These are phyloP conservation scores for Blastocystis sp. DNA, from an alignment of 352 stramenopile species.

Conservation along the genomic window DNA sequence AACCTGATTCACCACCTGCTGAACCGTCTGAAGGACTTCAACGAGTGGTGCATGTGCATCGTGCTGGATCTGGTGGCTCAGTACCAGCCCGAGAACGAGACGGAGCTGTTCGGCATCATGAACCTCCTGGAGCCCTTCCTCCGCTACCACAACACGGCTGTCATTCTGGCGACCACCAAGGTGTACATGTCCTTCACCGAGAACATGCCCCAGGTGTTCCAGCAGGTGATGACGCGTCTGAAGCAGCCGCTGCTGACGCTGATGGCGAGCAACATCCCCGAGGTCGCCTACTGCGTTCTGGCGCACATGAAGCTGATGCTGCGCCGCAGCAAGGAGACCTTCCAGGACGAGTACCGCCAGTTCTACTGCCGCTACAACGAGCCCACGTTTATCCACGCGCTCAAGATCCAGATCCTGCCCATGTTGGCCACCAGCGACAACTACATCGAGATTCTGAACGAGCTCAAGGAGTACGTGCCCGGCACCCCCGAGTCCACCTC, in stretches of 20 bases:
- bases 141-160: constrained; percentile 82
- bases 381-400: constrained; percentile 89
- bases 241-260: constrained; percentile 90
- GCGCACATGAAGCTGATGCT: constrained; percentile 90
- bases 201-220: constrained; percentile 75
- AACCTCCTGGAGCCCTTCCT: constrained; percentile 86
- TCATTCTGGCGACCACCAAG: constrained; percentile 87
- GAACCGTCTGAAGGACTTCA: constrained; percentile 92
- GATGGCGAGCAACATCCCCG: constrained; percentile 80
- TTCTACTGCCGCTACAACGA: constrained; percentile 95
- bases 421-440: constrained; percentile 82
- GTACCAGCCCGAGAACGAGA: constrained; percentile 81
- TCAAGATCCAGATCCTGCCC: constrained; percentile 90
- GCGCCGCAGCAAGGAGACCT: constrained; percentile 81
- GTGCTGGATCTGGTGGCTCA: constrained; percentile 82
- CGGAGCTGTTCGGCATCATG: constrained; percentile 96
- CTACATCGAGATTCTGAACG: constrained; percentile 84
- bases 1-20: constrained; percentile 91
- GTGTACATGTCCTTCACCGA: constrained; percentile 90
- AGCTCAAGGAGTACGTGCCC: constrained; percentile 89
- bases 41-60: constrained; percentile 92
- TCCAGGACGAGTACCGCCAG: constrained; percentile 90
- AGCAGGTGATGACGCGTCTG: constrained; percentile 77
- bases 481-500: constrained; percentile 83
- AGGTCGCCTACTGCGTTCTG: constrained; percentile 85